Evolutionary conservation across 805 yeast genomes (phyloP), one percentile per base, ranked within the genome.

Genomic region (Nakazawaea wickerhamii): DNA sequence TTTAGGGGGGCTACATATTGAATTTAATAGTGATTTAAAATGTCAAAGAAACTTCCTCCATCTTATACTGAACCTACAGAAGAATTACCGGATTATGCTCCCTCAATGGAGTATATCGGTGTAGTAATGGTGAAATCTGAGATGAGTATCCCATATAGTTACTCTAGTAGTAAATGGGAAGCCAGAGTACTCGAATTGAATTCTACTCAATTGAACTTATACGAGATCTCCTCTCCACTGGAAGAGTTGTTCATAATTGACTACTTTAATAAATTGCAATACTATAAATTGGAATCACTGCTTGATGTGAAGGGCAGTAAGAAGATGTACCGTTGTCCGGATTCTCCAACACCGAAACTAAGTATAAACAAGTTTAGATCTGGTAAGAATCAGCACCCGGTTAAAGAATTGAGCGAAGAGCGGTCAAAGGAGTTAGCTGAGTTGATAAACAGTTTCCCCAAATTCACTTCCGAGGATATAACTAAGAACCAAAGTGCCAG

Each of bases 131-230:
- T 27, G 5, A 15, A 20, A 21, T 22, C 9, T 8, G 45, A 43
- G 18, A n/a, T 26, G 26, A 11, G 4, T n/a, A 21, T 35, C 2
- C 45, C 45, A 10, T 33, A 27, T 14, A n/a, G 25, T 7, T 7
- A 18, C 10, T 14, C 18, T 9, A 30, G 25, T n/a, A 5, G 23
- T 5, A 27, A 9, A 13, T 43, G 45, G 45, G 17, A n/a, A 26
- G 42, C 42, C 5, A 11, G 17, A 7, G 27, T 43, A 11, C 6
- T 43, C 14, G 42, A 43, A 22, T 28, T 43, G 30, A 38, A 43
- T 20, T 43, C 45, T 5, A 43, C 45, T 2, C 41, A 38, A 25
- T 17, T 43, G 26, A 43, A 43, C 19, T 4, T 43, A 7, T 43
- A 38, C 36, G 14, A 32, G 13, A 11, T 40, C 5, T 9, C 14